Evolutionary conservation across 2,329 filamentous ascomycete genomes (phyloP).

Genomic region (Penicillium vulpinum): DNA sequence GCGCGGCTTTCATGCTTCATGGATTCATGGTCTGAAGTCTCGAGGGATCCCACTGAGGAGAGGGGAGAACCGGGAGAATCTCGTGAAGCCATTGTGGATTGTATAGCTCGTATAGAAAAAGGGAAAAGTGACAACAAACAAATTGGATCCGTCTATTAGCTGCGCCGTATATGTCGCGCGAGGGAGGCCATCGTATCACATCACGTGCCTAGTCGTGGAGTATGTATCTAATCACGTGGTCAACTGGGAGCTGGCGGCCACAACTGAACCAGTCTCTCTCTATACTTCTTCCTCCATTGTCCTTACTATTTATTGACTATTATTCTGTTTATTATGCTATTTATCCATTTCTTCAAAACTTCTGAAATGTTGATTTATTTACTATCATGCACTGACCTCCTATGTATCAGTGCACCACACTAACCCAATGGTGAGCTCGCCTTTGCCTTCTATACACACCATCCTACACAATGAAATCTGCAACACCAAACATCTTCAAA

Average conservation of each 20-base stretch:
- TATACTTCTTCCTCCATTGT: neutral
- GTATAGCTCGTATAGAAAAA: neutral
- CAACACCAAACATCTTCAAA: conserved; percentile 11
- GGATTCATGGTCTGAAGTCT: conserved; percentile 57
- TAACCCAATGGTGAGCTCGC: neutral
- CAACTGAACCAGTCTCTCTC: neutral
- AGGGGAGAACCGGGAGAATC: conserved; percentile 64
- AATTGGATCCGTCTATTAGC: neutral
- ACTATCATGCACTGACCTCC: neutral
- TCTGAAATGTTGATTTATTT: neutral
- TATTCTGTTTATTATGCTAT: neutral
- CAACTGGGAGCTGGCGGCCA: neutral
- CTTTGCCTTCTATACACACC: neutral
- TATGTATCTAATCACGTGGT: neutral
- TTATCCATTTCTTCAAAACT: neutral
- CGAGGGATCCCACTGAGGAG: conserved; percentile 64
- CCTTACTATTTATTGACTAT: neutral
- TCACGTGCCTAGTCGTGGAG: conserved; percentile 10
- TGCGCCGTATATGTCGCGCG: conserved; percentile 4
- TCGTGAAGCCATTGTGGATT: conserved; percentile 40
- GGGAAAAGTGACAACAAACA: neutral
- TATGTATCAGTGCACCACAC: neutral
- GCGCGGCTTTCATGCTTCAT: conserved; percentile 54
- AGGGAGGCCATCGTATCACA: conserved; percentile 4
- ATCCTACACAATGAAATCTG: conserved; percentile 7